These are phyloP conservation scores for Cantharellus anzutake DNA, from an alignment of 768 basidiomycete genomes.

Conservation along the genomic window DNA sequence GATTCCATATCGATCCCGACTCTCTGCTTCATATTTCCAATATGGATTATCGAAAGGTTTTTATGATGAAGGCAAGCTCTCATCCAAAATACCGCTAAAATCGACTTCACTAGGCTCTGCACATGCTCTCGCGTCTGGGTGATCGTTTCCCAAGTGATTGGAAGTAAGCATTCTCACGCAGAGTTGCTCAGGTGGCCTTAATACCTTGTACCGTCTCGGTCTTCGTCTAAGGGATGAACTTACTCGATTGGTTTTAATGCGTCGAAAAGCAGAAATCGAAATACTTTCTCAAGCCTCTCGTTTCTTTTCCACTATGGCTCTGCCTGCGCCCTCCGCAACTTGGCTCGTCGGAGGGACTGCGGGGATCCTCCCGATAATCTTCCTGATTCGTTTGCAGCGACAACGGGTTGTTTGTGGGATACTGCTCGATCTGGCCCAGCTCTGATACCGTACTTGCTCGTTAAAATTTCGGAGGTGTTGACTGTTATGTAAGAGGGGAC, in stretches of 20 bases:
- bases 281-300: constrained; percentile 11
- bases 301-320: neutral
- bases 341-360: neutral
- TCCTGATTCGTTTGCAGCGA: neutral
- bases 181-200: neutral
- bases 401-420: neutral
- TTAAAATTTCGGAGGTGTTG: neutral
- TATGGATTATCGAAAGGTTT: constrained; percentile 59
- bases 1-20: constrained; percentile 36
- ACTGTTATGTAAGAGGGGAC: no score
- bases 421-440: neutral
- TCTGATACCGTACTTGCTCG: neutral
- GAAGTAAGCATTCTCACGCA: neutral
- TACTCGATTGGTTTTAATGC: constrained; percentile 51
- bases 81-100: no score
- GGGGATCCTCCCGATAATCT: neutral
- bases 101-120: no score
- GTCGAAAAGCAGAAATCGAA: constrained; percentile 91
- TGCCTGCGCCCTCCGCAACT: neutral
- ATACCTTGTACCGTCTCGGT: neutral
- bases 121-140: no score
- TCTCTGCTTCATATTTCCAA: constrained; percentile 46
- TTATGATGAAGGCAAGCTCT: no score
- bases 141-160: constrained; percentile 2
- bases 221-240: constrained; percentile 17